These are phyloP conservation scores for Thalassiosira mediterranea DNA, from an alignment of 352 stramenopile genomes.

Conservation along the genomic window DNA sequence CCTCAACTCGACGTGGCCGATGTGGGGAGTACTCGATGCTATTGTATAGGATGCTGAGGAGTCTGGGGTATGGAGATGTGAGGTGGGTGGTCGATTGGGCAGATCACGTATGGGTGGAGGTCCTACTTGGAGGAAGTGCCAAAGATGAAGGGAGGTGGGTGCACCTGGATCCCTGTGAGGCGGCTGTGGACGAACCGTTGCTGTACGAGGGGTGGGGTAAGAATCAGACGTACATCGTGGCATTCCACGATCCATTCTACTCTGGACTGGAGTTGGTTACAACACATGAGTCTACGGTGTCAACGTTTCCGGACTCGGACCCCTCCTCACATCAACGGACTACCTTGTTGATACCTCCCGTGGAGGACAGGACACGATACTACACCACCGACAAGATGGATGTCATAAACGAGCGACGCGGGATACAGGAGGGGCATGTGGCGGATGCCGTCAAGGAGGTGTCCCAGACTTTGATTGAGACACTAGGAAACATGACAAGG, in stretches of 20 bases:
- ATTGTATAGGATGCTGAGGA: conserved; percentile 82
- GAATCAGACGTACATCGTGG: conserved; percentile 93
- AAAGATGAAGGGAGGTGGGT: conserved; percentile 85
- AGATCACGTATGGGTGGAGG: conserved; percentile 95
- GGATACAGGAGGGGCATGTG: conserved; percentile 22
- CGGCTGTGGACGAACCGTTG: conserved; percentile 90
- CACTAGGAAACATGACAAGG: conserved; percentile 8
- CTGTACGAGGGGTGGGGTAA: conserved; percentile 95
- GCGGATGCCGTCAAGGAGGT: conserved; percentile 33
- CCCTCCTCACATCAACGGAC: not conserved
- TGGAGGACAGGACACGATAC: conserved; percentile 61
- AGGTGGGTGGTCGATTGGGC: conserved; percentile 93
- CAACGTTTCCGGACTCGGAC: not conserved
- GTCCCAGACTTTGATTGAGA: conserved; percentile 18
- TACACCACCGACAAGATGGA: conserved; percentile 59
- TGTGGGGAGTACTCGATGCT: conserved; percentile 73
- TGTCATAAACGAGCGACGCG: conserved; percentile 51
- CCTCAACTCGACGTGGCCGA: conserved; percentile 41
- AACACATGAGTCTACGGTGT: conserved; percentile 1
- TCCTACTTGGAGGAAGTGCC: conserved; percentile 60
- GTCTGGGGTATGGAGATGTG: conserved; percentile 61
- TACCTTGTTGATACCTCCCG: conserved; percentile 9
- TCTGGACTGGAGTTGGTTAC: too few relatives aligned
- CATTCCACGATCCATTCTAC: conserved; percentile 75
- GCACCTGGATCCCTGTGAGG: conserved; percentile 94